Evolutionary conservation across 2,329 filamentous ascomycete genomes (phyloP).

Genomic region (Metarhizium rileyi): DNA sequence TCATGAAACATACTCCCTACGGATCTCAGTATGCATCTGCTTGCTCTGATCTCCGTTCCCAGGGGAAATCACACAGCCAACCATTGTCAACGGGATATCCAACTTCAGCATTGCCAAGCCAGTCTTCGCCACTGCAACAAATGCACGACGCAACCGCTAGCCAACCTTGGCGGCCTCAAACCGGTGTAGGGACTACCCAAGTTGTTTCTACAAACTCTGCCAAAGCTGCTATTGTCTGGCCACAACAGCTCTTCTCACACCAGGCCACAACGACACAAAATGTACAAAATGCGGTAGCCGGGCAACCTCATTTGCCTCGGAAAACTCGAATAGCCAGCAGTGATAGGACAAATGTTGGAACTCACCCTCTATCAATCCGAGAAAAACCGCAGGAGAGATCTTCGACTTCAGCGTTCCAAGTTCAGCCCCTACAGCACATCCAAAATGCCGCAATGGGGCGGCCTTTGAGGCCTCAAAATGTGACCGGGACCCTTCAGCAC

Average conservation of each 20-base stretch:
- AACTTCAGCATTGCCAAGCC: background rate
- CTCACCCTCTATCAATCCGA: background rate
- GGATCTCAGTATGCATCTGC: background rate
- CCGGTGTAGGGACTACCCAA: background rate
- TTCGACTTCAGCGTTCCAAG: background rate
- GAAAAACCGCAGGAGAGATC: background rate
- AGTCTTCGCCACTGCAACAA: background rate
- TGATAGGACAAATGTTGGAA: background rate
- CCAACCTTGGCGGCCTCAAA: background rate
- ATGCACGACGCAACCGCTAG: background rate
- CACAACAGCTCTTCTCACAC: background rate
- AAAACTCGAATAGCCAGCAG: background rate
- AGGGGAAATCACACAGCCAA: background rate
- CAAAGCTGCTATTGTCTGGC: background rate
- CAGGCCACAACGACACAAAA: background rate
- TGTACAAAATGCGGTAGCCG: background rate
- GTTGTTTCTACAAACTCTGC: background rate
- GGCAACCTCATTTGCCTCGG: background rate
- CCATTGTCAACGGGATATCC: background rate
- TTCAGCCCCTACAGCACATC: background rate
- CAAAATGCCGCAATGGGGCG: background rate
- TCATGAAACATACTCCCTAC: background rate
- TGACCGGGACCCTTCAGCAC: background rate
- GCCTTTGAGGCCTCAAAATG: conserved; percentile 6
- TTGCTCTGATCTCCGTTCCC: background rate